A percentile compares a stretch with the other conserved stretches of the same genome.
Conservation (phyloP, 2,329 filamentous ascomycete species). For the Zarea fungicola region DNA sequence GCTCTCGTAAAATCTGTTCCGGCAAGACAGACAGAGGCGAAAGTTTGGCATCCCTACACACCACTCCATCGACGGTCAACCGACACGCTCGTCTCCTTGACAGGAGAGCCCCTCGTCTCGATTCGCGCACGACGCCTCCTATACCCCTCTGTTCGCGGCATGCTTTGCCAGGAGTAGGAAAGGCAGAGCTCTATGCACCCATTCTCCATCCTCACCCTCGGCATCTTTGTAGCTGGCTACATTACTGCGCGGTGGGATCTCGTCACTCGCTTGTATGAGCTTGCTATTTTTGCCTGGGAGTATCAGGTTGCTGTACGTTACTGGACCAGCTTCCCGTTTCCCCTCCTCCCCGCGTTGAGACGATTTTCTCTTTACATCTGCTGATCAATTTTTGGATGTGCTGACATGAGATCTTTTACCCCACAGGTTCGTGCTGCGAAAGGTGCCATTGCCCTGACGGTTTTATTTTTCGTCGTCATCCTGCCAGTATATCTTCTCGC, state of each 20-base stretch:
- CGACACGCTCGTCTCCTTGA: background rate
- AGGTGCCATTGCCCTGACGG: slow-evolving; percentile 74
- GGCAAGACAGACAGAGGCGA: background rate
- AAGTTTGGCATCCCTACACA: background rate
- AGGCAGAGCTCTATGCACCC: slow-evolving; percentile 78
- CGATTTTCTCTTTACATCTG: background rate
- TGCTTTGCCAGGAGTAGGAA: slow-evolving; percentile 34
- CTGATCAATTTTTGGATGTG: background rate
- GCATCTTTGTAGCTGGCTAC: slow-evolving; percentile 99
- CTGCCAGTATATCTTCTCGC: slow-evolving; percentile 82
- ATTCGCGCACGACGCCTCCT: slow-evolving; percentile 19
- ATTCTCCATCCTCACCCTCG: slow-evolving; percentile 90
- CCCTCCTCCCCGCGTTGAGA: background rate
- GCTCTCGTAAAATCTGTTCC: background rate
- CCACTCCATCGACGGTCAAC: background rate
- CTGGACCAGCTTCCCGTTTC: background rate
- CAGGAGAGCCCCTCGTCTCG: background rate
- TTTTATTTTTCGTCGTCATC: slow-evolving; percentile 79
- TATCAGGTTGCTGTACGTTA: slow-evolving; percentile 86
- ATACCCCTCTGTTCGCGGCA: slow-evolving; percentile 28
- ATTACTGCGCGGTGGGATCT: slow-evolving; percentile 99
- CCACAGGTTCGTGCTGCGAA: slow-evolving; percentile 74
- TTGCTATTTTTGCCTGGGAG: slow-evolving; percentile 96
- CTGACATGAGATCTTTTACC: slow-evolving; percentile 6
- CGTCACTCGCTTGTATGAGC: slow-evolving; percentile 92